Evolutionary conservation across 345 rosid species (phyloP), one percentile per base, ranked within the genome.

Genomic region (Odontarrhena argentea): DNA sequence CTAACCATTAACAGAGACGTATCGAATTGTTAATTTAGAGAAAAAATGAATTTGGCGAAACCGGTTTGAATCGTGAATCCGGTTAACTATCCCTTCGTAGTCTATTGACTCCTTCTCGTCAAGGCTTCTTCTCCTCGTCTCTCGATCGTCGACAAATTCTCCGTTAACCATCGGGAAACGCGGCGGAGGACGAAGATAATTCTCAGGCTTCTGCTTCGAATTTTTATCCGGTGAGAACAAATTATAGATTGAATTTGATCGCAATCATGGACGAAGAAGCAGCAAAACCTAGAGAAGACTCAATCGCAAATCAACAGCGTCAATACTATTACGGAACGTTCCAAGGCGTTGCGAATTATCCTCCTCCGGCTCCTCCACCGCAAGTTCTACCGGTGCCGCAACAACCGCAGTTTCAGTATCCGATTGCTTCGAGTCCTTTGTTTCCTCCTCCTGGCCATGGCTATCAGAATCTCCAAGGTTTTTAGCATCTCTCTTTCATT

Each of bases 281-380:
- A 71, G 60, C 70, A 74, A 71, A 76, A 60, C 69, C 67, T 68
- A 51, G 82, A 64, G 71, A 60, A 2, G 71, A 60, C 3, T 26
- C 68, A 44, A 65, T 41, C 38, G 3, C 68, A 18, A 63, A 70
- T 64, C 70, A 73, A 66, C 63, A 59, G 40, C 68, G 30, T 49
- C 83, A 68, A 59, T 72, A 72, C 54, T 76, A 77, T 52, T 86
- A 91, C 76, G 98, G 98, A 7, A 87, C 98, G 53, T 92, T 92
- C 68, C 98, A 89, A 73, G 96, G 98, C 67, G 98, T 85, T 1
- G 87, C 90, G 18, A 92, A 92, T 51, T 84, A 81, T 72, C 78
- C 78, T 26, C 81, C 80, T 70, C 83, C 86, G 1, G 61, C 74
- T 54, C 76, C 83, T 0, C 78, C 69, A 65, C 81, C 73, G 24